Evolutionary conservation across 75 land plant species (phyloP), one percentile per base, ranked within the genome.

Genomic region (Isoetes taiwanensis): DNA sequence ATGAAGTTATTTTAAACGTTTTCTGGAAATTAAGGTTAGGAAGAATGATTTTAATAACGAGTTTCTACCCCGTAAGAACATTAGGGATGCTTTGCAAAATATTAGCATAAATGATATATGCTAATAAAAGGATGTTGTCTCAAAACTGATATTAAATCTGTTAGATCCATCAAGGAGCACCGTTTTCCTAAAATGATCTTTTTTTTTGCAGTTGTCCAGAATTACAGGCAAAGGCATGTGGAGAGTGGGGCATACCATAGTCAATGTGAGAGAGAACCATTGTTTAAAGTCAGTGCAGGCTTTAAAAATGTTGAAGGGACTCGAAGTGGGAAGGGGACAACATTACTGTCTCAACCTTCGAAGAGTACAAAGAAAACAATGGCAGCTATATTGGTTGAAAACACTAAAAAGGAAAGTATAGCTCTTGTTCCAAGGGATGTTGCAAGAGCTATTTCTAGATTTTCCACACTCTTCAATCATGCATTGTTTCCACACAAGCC

Each of bases 401-500:
- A 60, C 34, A 72, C 90, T 25, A 87, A 82, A 67, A 84, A 71
- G 40, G 80, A 79, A 55, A 60, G 81, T 25, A 71, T 88, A 65
- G 90, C 81, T 48, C 58, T 82, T 25, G 96, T 88, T 28, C 86
- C 81, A 0, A 71, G 61, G 67, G 76, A 69, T 41, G 74, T 94
- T 58, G 77, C 71, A 1, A 61, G 71, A 40, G 74, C 83, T 42
- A 75, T 75, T 9, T 69, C 69, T 48, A 72, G 69, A 61, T 94
- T 94, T 56, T 54, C 50, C 34, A 69, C 77, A 11, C 30, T 81
- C 17, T 89, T 94, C 34, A 84, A 94, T 65, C 50, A 72, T 21
- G 71, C 78, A 11, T 59, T 94, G 34, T 87, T 76, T 69, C 99
- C 99, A 2, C 86, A 78, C 50, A 84, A 84, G 77, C 86, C 99